phyloP scores from a whole-genome alignment of 169 alveolate genomes.

The Fabrea salina region DNA sequence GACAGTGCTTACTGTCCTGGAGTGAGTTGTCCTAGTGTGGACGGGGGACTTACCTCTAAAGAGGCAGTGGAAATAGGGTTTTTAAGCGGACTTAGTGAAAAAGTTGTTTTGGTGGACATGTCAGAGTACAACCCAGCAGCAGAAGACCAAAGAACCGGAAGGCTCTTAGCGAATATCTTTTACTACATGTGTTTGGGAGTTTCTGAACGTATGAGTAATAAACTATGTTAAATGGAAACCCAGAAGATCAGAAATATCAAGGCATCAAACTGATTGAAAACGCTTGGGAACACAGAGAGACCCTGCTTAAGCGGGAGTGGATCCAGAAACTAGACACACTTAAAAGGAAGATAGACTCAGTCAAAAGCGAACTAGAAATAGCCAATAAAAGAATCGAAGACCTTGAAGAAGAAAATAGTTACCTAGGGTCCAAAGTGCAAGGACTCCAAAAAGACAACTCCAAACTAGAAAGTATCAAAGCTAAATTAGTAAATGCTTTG shows the following conservation, averaged over 20 bases:
- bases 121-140: constrained; percentile 55
- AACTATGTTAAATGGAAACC: too few species aligned
- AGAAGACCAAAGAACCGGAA: constrained; percentile 38
- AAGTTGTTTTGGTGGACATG: constrained; percentile 39
- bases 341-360: too few species aligned
- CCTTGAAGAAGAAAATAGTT: constrained; percentile 23
- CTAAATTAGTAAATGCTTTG: background rate
- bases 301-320: too few species aligned
- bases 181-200: too few species aligned
- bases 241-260: too few species aligned
- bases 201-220: too few species aligned
- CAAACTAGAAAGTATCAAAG: background rate
- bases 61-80: constrained; percentile 36
- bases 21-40: constrained; percentile 47
- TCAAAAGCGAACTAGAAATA: background rate
- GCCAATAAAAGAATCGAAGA: background rate
- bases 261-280: too few species aligned
- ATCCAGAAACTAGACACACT: too few species aligned
- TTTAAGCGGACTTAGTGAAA: constrained; percentile 10
- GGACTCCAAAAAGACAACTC: background rate
- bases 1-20: constrained; percentile 47
- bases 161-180: constrained; percentile 31
- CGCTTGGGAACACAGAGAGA: too few species aligned
- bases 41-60: constrained; percentile 45
- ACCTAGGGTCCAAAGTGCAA: background rate